Conservation (phyloP, 805 yeast species). For the Saccharomyces kudriavzevii region DNA sequence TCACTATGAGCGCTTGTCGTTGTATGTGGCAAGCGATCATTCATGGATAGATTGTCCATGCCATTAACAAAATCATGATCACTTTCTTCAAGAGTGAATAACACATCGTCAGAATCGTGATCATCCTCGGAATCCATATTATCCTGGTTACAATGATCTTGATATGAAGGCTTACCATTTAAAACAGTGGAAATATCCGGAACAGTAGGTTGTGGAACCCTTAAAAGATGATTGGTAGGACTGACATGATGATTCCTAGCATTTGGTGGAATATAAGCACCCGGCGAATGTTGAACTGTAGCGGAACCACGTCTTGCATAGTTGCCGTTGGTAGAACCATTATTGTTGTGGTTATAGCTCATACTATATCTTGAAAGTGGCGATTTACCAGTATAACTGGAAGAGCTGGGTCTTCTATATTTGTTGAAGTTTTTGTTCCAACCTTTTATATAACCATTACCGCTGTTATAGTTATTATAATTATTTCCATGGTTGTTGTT, state of each 20-base stretch:
- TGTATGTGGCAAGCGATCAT: slow-evolving; percentile 2
- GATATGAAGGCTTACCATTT: slow-evolving; percentile 9
- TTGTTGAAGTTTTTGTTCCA: slow-evolving; percentile 6
- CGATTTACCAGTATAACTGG: slow-evolving; percentile 4
- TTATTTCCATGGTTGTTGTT: slow-evolving; percentile 11
- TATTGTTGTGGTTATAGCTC: neutral
- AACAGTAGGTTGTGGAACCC: slow-evolving; percentile 9
- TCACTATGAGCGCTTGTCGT: slow-evolving; percentile 1
- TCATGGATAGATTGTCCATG: slow-evolving; percentile 18
- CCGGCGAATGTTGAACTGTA: slow-evolving; percentile 32
- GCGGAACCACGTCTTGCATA: slow-evolving; percentile 10
- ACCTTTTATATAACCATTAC: slow-evolving; percentile 5
- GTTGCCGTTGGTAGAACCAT: slow-evolving; percentile 6
- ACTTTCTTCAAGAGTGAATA: slow-evolving; percentile 31
- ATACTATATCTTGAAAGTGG: slow-evolving; percentile 6
- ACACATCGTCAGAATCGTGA: slow-evolving; percentile 27
- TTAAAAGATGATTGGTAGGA: slow-evolving; percentile 6
- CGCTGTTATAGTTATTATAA: slow-evolving; percentile 9
- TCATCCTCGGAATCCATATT: slow-evolving; percentile 9
- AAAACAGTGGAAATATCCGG: slow-evolving; percentile 23
- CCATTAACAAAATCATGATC: slow-evolving; percentile 24
- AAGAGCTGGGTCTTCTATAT: slow-evolving; percentile 20
- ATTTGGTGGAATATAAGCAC: slow-evolving; percentile 69
- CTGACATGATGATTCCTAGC: slow-evolving; percentile 32
- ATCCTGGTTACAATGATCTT: slow-evolving; percentile 16